Evolutionary conservation across 1,284 basidiomycete genomes (phyloP), one percentile per base, ranked within the genome.

Genomic region (Pseudozyma tsukubaensis): DNA sequence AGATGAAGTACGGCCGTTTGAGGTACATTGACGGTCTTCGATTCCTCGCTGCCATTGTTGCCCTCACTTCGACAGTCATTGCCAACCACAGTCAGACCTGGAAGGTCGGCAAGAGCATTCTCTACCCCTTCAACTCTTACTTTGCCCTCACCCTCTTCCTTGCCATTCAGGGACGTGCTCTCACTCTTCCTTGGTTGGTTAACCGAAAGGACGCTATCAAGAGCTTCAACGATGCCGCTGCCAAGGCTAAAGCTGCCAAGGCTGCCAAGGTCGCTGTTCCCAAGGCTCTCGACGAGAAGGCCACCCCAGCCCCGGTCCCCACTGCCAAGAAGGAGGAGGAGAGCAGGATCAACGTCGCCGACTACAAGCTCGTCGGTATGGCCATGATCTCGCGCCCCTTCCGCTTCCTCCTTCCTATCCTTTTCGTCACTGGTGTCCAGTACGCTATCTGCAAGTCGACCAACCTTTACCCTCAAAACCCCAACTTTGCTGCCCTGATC

Each of bases 61-160:
- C 51, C 14, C 63, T 75, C 9, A 64, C 72, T 29, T 63, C 68
- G 8, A 75, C 68, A 7, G 60, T 75, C 4, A 64, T 71, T 13
- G 64, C 51, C 3, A 52, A 32, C 32, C 52, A 49, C 4, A 55
- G 35, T 16, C 49, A 39, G 19, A 60, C 29, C 2, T 68, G 68
- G 73, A 34, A 53, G 10, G 59, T 61, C 10, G 69, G 68, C 5
- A 52, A 35, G n/a, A 76, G 68, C 48, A 62, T 76, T n/a, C 53
- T 76, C 19, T 68, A 76, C n/a, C 73, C 73, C 10, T 67, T 76
- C 47, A 58, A 55, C 54, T 72, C 68, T 18, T 49, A 68, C 24
- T 69, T 76, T 50, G 73, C 60, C 9, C 50, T 71, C n/a, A 64
- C 65, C 5, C 73, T 76, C 16, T 76, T 76, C 59, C 45, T 76